Base-by-base conservation (phyloP, 1,139 yeast genomes). In the Yamadazyma spencermartinsiae region DNA sequence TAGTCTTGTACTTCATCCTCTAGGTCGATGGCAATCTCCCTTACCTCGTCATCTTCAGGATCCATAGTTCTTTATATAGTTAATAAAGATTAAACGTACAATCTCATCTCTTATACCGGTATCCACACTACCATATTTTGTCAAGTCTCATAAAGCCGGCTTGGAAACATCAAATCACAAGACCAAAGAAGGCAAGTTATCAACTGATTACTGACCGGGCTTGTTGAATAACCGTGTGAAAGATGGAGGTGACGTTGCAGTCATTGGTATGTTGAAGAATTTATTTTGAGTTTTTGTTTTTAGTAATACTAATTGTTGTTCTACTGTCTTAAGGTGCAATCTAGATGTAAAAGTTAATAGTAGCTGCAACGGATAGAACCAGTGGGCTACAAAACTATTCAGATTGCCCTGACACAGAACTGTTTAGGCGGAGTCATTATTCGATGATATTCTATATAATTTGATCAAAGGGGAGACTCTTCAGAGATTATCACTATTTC, bases 1-100 rank as follows among this genome's bases (percentile, higher is more conserved):
- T 58, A 48, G 31, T 87, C 95, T 46, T 78, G 88, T 16, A 74
- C 66, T 40, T 79, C 84, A 44, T 85, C 95, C 33, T 80, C 84
- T 7, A 40, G 42, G 12, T 48, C 51, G 4, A 46, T 33, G 9
- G 37, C 38, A 7, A 49, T 44, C 14, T 41, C 49, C 8, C 29
- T 12, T 39, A 14, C 16, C 4, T 28, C 31, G 16, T 28, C 28
- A 8, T 42, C 42, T 12, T 41, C 45, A 5, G 39, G 41, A 31
- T 35, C 46, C 52, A 29, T 42, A 31, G 26, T 35, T n/a, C n/a
- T n/a, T n/a, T n/a, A n/a, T n/a, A n/a, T n/a, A n/a, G n/a, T n/a
- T n/a, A n/a, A n/a, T n/a, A n/a, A n/a, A n/a, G n/a, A n/a, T n/a
- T n/a, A n/a, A n/a, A n/a, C n/a, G n/a, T n/a, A n/a, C n/a, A n/a